Conservation (phyloP, 1,284 basidiomycete genomes). For the Pascua sp. region DNA sequence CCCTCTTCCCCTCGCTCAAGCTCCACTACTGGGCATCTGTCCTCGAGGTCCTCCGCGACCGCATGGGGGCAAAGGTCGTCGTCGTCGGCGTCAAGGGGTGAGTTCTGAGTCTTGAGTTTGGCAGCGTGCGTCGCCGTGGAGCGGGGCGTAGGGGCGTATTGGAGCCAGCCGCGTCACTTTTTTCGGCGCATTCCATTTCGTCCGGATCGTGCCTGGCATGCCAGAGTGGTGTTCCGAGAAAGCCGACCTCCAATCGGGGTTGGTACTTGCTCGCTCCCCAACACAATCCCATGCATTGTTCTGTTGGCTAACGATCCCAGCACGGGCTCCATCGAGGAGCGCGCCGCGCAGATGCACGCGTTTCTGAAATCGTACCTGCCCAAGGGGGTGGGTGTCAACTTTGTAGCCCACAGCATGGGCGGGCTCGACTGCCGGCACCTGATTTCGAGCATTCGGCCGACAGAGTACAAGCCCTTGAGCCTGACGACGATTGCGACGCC, state of each 20-base stretch:
- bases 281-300: neutral
- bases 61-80: constrained; percentile 85
- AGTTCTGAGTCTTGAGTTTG: too few species aligned
- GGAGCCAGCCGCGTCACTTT: neutral
- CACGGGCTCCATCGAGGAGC: constrained; percentile 83
- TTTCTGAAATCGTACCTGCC: constrained; percentile 66
- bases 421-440: constrained; percentile 91
- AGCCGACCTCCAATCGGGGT: too few species aligned
- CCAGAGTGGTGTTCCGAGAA: neutral
- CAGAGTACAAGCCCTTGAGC: constrained; percentile 78
- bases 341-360: constrained; percentile 73
- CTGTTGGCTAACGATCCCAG: constrained; percentile 50
- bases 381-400: constrained; percentile 71
- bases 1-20: constrained; percentile 58
- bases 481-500: constrained; percentile 90
- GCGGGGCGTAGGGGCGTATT: too few species aligned
- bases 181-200: neutral
- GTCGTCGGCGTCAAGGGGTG: constrained; percentile 93
- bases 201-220: neutral
- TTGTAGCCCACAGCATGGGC: constrained; percentile 92
- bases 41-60: constrained; percentile 73
- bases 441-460: constrained; percentile 78
- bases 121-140: neutral
- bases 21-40: constrained; percentile 96
- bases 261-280: neutral